These are phyloP conservation scores for Lasiodiplodia citricola DNA, from an alignment of 2,329 filamentous ascomycete genomes.

Conservation along the genomic window DNA sequence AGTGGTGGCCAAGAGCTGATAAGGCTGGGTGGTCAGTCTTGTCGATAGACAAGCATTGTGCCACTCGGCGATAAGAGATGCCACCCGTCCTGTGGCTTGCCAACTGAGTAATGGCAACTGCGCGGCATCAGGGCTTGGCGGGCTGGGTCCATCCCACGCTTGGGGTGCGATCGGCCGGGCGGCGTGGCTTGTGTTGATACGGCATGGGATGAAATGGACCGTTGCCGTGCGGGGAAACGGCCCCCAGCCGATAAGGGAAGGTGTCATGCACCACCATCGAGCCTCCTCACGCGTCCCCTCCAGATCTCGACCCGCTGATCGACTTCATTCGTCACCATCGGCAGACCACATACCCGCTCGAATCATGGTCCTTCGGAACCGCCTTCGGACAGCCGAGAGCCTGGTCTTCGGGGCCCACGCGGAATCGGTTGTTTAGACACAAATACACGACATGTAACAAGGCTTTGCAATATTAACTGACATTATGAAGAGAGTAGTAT, in stretches of 20 bases:
- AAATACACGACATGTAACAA: too few species aligned
- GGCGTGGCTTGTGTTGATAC: neutral
- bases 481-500: too few species aligned
- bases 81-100: neutral
- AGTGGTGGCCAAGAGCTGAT: neutral
- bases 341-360: too few species aligned
- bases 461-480: too few species aligned
- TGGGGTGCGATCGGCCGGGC: conserved; percentile 1
- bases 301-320: neutral
- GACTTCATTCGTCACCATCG: neutral
- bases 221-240: conserved; percentile 10
- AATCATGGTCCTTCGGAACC: too few species aligned
- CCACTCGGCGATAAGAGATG: conserved; percentile 11
- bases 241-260: conserved; percentile 5
- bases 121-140: neutral
- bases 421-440: too few species aligned
- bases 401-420: too few species aligned
- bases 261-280: neutral
- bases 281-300: neutral
- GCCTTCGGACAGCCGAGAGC: too few species aligned
- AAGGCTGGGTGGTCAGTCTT: neutral
- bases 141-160: neutral
- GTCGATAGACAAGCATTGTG: conserved; percentile 9
- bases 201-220: neutral
- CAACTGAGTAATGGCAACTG: conserved; percentile 1